These are phyloP conservation scores for Puccinia triticina DNA, from an alignment of 1,284 basidiomycete species.

Conservation along the genomic window DNA sequence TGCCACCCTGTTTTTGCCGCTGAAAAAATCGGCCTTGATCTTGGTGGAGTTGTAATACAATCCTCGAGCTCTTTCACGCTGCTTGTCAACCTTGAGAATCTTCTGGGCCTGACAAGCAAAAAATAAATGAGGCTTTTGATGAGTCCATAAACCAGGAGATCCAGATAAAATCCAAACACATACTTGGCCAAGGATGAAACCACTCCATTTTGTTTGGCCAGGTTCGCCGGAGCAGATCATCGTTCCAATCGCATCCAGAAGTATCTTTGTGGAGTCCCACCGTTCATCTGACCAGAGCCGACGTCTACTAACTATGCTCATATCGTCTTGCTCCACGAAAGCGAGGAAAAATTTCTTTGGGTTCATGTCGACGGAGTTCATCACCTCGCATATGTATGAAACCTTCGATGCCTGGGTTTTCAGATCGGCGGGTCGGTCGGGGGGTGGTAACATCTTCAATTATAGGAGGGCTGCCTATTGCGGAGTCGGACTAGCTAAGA, in stretches of 20 bases:
- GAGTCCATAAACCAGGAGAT: too few species aligned
- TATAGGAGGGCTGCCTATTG: background rate
- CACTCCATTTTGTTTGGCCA: background rate
- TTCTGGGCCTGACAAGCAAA: background rate
- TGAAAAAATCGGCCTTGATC: background rate
- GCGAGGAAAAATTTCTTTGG: too few species aligned
- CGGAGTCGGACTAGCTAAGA: too few species aligned
- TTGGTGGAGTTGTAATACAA: background rate
- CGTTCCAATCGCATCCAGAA: background rate
- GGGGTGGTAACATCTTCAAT: too few species aligned
- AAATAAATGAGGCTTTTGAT: background rate
- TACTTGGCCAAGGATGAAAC: too few species aligned
- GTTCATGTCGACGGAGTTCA: background rate
- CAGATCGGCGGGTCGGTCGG: too few species aligned
- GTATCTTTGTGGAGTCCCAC: too few species aligned
- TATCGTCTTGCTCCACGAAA: too few species aligned
- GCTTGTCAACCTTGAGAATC: background rate
- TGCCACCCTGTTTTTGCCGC: background rate
- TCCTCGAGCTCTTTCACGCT: background rate
- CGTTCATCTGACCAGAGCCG: too few species aligned
- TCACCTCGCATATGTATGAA: background rate
- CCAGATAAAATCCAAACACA: background rate
- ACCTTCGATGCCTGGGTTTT: too few species aligned
- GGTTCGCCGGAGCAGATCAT: background rate
- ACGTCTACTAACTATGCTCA: too few species aligned